Conservation (phyloP, 177 flowering plant species). For the Tripterygium wilfordii region DNA sequence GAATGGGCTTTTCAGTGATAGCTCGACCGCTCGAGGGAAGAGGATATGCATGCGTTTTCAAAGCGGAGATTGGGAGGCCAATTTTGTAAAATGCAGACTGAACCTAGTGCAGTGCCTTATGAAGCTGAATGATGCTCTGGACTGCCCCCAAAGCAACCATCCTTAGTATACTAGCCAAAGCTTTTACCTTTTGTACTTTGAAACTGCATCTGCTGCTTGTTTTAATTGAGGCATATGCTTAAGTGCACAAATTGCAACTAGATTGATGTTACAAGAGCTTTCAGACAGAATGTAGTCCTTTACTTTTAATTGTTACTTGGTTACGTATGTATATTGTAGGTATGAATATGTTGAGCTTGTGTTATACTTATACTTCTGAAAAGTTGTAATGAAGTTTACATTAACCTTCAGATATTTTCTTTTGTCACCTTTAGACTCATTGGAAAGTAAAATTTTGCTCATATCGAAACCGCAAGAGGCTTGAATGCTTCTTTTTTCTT, state of each 20-base stretch:
- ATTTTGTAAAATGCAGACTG: constrained; percentile 10
- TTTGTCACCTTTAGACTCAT: too few species aligned
- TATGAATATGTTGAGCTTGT: constrained; percentile 12
- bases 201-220: constrained; percentile 32
- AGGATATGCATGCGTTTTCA: constrained; percentile 5
- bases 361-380: constrained; percentile 13
- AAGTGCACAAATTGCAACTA: constrained; percentile 18
- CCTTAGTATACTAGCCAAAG: constrained; percentile 7
- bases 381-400: constrained; percentile 6
- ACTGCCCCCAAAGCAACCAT: constrained; percentile 9
- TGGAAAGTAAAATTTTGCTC: too few species aligned
- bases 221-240: constrained; percentile 31
- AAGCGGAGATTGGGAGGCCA: constrained; percentile 9
- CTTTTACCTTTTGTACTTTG: constrained; percentile 12
- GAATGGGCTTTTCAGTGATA: constrained; percentile 19
- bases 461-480: too few species aligned
- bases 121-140: constrained; percentile 9
- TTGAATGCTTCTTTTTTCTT: too few species aligned
- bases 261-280: constrained; percentile 23
- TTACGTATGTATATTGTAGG: constrained; percentile 38
- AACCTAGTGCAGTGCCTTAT: not conserved
- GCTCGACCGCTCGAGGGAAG: constrained; percentile 1
- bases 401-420: not conserved
- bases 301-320: constrained; percentile 10
- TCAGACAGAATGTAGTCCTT: constrained; percentile 21